phyloP scores from a whole-genome alignment of 805 yeast genomes.

The Saccharomycopsis sp. region DNA sequence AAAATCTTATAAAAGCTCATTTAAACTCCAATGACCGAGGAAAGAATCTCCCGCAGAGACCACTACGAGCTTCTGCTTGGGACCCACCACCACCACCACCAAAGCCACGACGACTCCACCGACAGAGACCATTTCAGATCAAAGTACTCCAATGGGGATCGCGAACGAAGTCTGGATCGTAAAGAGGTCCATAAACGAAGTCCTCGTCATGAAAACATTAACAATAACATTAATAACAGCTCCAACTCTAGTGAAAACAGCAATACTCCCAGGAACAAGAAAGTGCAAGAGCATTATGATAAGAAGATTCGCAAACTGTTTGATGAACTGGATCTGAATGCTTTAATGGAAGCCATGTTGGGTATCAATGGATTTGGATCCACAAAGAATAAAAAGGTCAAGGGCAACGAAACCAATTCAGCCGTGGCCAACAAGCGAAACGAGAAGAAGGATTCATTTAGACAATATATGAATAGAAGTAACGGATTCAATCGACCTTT shows the following conservation, averaged over 20 bases:
- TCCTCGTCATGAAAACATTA: no score
- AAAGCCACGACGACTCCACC: not conserved
- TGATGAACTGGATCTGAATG: not conserved
- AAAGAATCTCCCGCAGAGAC: slow-evolving; percentile 5
- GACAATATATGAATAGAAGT: slow-evolving; percentile 51
- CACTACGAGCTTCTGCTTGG: slow-evolving; percentile 11
- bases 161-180: no score
- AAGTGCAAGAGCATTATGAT: slow-evolving; percentile 1
- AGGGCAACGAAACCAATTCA: slow-evolving; percentile 34
- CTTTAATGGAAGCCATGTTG: slow-evolving; percentile 35
- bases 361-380: slow-evolving; percentile 47
- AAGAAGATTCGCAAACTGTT: not conserved
- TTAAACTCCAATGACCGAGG: no score
- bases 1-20: no score
- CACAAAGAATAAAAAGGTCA: slow-evolving; percentile 48
- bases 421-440: slow-evolving; percentile 33
- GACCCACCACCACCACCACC: not conserved
- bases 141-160: not conserved
- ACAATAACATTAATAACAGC: no score
- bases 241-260: not conserved
- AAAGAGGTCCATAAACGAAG: no score
- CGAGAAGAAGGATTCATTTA: slow-evolving; percentile 30
- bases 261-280: not conserved
- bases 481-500: slow-evolving; percentile 47
- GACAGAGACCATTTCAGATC: slow-evolving; percentile 1